Evolutionary conservation across 2,329 filamentous ascomycete genomes (phyloP), one percentile per base, ranked within the genome.

Genomic region (Nemania bipapillata): DNA sequence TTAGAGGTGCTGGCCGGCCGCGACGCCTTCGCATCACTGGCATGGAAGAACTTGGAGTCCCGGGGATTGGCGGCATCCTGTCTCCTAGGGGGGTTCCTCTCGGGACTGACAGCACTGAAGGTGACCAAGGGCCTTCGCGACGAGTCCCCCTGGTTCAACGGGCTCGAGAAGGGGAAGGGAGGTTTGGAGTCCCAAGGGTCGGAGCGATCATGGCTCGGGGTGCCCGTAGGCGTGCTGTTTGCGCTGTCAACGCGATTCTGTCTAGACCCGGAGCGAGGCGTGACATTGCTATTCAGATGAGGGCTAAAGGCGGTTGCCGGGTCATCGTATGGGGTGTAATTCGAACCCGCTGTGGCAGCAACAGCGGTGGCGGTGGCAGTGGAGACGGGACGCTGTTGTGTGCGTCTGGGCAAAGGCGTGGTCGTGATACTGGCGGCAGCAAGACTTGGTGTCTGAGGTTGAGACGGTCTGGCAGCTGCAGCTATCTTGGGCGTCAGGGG

Each of bases 41-140:
- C 96, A 78, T 96, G 94, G 79, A 99, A 97, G 85, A 98, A 98
- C 82, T 93, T 95, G 61, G 90, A 81, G 59, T 87, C 86, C 22
- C 76, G 74, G 68, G 66, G 35, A 60, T 66, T 61, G 37, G 74
- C 63, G 11, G 52, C 55, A 26, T 79, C 74, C 75, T 79, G 74
- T 67, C 73, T 77, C 52, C 72, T 66, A 61, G 74, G 68, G 24
- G 63, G 71, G 20, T 75, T 74, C 7, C 71, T 68, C 15, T 83
- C 80, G 37, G 80, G 79, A 12, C 78, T 75, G 6, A 77, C 73
- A 5, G 83, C 77, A 72, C 77, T 81, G 67, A 85, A 84, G 22
- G 82, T 80, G 22, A 83, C 79, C 11, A 75, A 77, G 70, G 72
- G 72, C 59, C 67, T 77, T 69, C 59, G 80, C 42, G 76, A 32